Evolutionary conservation across 1,284 basidiomycete genomes (phyloP), one percentile per base, ranked within the genome.

Genomic region (Thecaphora thlaspeos): DNA sequence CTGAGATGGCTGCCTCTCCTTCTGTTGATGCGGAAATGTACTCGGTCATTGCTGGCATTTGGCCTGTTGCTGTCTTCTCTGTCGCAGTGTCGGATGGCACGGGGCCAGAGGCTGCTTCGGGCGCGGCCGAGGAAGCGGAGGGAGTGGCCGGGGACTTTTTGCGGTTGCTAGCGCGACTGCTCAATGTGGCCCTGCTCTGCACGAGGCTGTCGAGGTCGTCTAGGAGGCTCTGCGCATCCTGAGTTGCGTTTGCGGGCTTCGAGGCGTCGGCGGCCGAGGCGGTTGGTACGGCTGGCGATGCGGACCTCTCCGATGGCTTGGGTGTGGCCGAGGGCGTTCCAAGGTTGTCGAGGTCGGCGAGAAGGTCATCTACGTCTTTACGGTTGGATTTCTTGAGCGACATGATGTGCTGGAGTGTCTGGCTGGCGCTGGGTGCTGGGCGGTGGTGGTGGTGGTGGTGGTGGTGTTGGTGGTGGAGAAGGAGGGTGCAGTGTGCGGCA

Each of bases 101-200:
- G 34, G 51, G 7, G n/a, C n/a, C n/a, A n/a, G n/a, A n/a, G n/a
- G n/a, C n/a, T n/a, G n/a, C n/a, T 24, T 21, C 21, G 11, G 48
- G 32, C 11, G 21, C 83, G 0, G 88, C 84, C 2, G 88, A 87
- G 0, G 80, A 87, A 1, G 83, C 17, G 1, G 49, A 3, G 15
- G 43, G 15, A 34, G 46, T 18, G 19, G 51, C 22, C 17, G 21
- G 21, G 17, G 41, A 15, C 18, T 19, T 15, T 5, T 15, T 17
- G 7, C 17, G 36, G 17, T 37, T 15, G 22, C 54, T 57, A 11
- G 57, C 59, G 10, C 58, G 28, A 38, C 56, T 63, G 37, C 48
- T 68, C 3, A 55, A 55, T 18, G 56, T 48, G 10, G 61, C 54
- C n/a, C 68, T 39, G 32, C 70, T 67, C 53, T 77, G 73, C 19